Percentiles rank a stretch among this genome's conserved stretches.
These are phyloP conservation scores for Suillus brevipes DNA, from an alignment of 768 basidiomycete species.

Conservation along the genomic window DNA sequence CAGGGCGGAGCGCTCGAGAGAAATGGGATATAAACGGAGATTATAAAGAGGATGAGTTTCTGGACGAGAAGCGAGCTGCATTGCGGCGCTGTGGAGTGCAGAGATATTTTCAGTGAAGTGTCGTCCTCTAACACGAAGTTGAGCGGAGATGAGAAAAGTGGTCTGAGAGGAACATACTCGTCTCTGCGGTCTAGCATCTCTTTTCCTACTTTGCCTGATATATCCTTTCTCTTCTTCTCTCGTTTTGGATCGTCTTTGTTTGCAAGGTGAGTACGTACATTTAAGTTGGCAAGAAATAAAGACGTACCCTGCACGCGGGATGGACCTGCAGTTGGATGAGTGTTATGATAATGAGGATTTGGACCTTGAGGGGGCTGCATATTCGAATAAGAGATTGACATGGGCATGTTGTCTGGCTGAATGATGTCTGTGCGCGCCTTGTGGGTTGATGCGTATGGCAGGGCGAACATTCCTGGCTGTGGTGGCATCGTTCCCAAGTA, in stretches of 20 bases:
- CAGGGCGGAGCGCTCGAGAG: constrained; percentile 74
- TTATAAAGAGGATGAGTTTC: constrained; percentile 65
- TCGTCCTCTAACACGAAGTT: constrained; percentile 45
- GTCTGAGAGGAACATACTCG: constrained; percentile 52
- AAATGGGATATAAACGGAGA: constrained; percentile 69
- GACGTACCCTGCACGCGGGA: constrained; percentile 43
- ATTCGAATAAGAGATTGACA: constrained; percentile 17
- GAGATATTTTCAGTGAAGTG: constrained; percentile 65
- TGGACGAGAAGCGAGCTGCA: constrained; percentile 68
- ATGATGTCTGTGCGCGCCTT: constrained; percentile 39
- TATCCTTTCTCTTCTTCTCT: constrained; percentile 68
- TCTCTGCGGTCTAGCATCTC: constrained; percentile 75
- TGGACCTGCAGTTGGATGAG: constrained; percentile 45
- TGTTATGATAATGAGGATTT: constrained; percentile 34
- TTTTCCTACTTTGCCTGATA: constrained; percentile 68
- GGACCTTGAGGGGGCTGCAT: constrained; percentile 13
- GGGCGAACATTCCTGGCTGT: constrained; percentile 66
- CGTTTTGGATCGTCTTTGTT: constrained; percentile 49
- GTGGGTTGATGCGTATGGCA: constrained; percentile 54
- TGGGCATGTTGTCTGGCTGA: constrained; percentile 21
- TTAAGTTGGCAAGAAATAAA: constrained; percentile 26
- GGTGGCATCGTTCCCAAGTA: constrained; percentile 51
- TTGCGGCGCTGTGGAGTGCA: constrained; percentile 55
- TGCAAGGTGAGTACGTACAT: constrained; percentile 2
- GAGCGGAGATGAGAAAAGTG: constrained; percentile 3